phyloP scores from a whole-genome alignment of 1,139 yeast genomes.

The Kodamaea arcana region DNA sequence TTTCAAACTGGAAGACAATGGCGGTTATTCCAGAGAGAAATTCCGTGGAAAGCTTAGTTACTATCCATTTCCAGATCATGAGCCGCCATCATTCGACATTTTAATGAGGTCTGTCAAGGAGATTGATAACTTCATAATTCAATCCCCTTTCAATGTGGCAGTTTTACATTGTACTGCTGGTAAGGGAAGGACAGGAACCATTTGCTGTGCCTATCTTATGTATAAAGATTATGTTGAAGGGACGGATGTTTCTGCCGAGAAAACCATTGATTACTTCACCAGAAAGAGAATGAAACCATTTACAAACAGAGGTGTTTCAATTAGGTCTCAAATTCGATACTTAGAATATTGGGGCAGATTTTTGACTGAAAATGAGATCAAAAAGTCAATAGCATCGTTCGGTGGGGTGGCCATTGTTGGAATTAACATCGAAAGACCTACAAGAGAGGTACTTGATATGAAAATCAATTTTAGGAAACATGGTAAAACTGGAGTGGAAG shows the following conservation, averaged over 20 bases:
- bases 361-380: slow-evolving; percentile 7
- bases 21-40: slow-evolving; percentile 45
- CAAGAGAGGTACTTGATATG: background rate
- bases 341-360: slow-evolving; percentile 54
- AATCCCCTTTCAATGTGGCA: slow-evolving; percentile 44
- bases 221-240: slow-evolving; percentile 22
- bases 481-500: background rate
- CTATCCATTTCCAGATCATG: slow-evolving; percentile 71
- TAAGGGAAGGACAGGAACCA: slow-evolving; percentile 84
- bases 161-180: slow-evolving; percentile 89
- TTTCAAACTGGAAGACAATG: slow-evolving; percentile 52
- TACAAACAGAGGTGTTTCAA: slow-evolving; percentile 67
- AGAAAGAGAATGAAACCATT: slow-evolving; percentile 53
- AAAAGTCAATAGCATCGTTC: background rate
- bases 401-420: background rate
- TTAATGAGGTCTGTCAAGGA: slow-evolving; percentile 43
- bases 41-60: slow-evolving; percentile 28
- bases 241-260: slow-evolving; percentile 19
- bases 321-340: slow-evolving; percentile 64
- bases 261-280: slow-evolving; percentile 53
- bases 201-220: slow-evolving; percentile 70
- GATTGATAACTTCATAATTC: slow-evolving; percentile 40
- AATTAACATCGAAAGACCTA: background rate
- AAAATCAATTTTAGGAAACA: background rate
- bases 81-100: slow-evolving; percentile 61